These are phyloP conservation scores for Thymus quinquecostatus DNA, from an alignment of 257 asterid genomes.

Conservation along the genomic window DNA sequence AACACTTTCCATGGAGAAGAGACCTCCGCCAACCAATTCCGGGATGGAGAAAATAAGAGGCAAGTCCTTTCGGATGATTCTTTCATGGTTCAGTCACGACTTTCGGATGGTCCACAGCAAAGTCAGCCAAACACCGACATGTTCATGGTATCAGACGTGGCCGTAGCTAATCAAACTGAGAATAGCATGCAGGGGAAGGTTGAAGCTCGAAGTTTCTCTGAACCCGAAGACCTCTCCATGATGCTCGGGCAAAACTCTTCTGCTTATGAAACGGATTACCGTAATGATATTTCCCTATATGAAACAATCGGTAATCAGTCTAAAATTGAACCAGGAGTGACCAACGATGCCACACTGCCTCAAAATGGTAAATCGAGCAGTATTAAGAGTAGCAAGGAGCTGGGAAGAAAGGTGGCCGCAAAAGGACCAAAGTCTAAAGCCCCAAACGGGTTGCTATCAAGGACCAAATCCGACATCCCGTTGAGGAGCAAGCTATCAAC, in stretches of 20 bases:
- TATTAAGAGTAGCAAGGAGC: slow-evolving; percentile 29
- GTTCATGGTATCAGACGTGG: slow-evolving; percentile 56
- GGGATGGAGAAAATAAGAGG: slow-evolving; percentile 38
- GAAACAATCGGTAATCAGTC: slow-evolving; percentile 38
- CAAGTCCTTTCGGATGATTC: slow-evolving; percentile 65
- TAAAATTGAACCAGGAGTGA: slow-evolving; percentile 32
- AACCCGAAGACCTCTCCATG: slow-evolving; percentile 81
- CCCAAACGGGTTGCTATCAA: slow-evolving; percentile 44
- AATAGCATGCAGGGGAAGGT: slow-evolving; percentile 32
- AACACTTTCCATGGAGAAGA: slow-evolving; percentile 41
- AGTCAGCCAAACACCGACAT: slow-evolving; percentile 50
- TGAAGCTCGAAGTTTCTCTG: slow-evolving; percentile 38
- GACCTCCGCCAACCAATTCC: slow-evolving; percentile 37
- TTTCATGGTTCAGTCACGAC: slow-evolving; percentile 61
- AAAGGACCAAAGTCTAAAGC: slow-evolving; percentile 45
- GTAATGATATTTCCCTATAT: slow-evolving; percentile 39
- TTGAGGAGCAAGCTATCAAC: slow-evolving; percentile 46
- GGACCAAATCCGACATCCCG: slow-evolving; percentile 59
- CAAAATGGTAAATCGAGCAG: slow-evolving; percentile 37
- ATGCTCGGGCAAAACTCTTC: slow-evolving; percentile 56
- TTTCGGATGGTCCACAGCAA: slow-evolving; percentile 31
- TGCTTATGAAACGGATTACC: slow-evolving; percentile 50
- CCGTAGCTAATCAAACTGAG: slow-evolving; percentile 39
- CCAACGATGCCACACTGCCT: slow-evolving; percentile 35
- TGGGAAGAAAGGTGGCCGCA: slow-evolving; percentile 42